phyloP scores from a whole-genome alignment of 306 rosid genomes.

The Nissolia schottii region DNA sequence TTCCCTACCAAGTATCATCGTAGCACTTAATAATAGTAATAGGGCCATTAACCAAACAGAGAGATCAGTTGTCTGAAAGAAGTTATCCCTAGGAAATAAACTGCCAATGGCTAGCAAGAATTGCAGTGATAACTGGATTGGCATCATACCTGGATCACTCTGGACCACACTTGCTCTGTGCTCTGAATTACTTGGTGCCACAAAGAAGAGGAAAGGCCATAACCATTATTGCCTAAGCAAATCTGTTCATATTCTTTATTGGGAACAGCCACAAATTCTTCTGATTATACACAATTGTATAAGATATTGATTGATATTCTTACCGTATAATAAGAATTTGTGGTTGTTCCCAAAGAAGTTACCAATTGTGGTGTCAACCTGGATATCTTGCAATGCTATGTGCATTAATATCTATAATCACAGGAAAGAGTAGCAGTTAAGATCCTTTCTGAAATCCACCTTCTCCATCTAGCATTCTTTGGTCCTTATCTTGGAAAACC shows the following conservation, averaged over 20 bases:
- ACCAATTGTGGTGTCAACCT: no score
- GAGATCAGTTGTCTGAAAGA: neutral
- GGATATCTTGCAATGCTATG: no score
- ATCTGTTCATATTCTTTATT: no score
- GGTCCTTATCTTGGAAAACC: neutral
- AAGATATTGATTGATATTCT: no score
- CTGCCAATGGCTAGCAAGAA: neutral
- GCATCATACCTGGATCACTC: neutral
- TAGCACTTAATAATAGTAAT: neutral
- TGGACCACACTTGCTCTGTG: neutral
- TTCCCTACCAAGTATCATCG: neutral
- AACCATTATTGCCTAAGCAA: neutral
- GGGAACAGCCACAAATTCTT: no score
- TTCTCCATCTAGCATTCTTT: neutral
- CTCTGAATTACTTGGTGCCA: neutral
- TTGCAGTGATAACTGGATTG: neutral
- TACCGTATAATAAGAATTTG: no score
- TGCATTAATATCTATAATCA: neutral
- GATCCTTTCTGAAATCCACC: neutral
- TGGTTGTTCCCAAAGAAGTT: no score
- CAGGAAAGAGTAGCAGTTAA: neutral
- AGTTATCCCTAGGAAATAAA: neutral
- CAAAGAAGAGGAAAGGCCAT: neutral
- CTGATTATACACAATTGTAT: no score
- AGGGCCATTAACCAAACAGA: neutral